Evolutionary conservation across 1,139 yeast genomes (phyloP).

Genomic region (Saccharomyces hybrid): DNA sequence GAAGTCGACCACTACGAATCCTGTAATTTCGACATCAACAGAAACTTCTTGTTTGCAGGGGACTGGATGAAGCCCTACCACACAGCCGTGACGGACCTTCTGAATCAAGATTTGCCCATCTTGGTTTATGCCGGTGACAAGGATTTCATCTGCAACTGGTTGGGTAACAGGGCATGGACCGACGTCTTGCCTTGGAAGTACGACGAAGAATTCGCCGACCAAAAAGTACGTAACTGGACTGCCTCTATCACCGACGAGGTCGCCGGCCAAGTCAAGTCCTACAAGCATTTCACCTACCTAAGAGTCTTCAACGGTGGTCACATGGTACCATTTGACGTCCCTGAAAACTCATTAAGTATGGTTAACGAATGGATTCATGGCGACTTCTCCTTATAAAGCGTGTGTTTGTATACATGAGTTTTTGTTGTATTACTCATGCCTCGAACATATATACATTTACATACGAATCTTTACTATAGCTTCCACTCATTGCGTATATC

Average conservation of each 20-base stretch:
- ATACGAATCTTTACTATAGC: neutral
- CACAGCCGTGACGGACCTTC: conserved; percentile 48
- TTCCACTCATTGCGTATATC: neutral
- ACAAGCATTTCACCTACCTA: conserved; percentile 49
- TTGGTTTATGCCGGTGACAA: conserved; percentile 80
- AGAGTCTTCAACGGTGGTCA: conserved; percentile 64
- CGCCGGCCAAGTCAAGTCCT: conserved; percentile 54
- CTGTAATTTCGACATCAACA: conserved; percentile 78
- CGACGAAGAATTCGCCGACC: conserved; percentile 42
- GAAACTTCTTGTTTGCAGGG: conserved; percentile 77
- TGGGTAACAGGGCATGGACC: conserved; percentile 82
- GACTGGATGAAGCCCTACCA: conserved; percentile 89
- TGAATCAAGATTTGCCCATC: conserved; percentile 57
- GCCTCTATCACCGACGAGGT: conserved; percentile 36
- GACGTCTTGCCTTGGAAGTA: conserved; percentile 61
- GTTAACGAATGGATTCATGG: conserved; percentile 69
- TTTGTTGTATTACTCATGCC: neutral
- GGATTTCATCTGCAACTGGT: conserved; percentile 81
- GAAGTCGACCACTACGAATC: conserved; percentile 78
- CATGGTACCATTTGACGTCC: conserved; percentile 79
- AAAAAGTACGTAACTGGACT: conserved; percentile 36
- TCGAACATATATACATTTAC: neutral
- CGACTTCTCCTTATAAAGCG: conserved; percentile 32
- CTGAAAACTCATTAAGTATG: conserved; percentile 65
- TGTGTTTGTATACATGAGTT: neutral